These are phyloP conservation scores for Boletus sp. DNA, from an alignment of 1,284 basidiomycete species.

Conservation along the genomic window DNA sequence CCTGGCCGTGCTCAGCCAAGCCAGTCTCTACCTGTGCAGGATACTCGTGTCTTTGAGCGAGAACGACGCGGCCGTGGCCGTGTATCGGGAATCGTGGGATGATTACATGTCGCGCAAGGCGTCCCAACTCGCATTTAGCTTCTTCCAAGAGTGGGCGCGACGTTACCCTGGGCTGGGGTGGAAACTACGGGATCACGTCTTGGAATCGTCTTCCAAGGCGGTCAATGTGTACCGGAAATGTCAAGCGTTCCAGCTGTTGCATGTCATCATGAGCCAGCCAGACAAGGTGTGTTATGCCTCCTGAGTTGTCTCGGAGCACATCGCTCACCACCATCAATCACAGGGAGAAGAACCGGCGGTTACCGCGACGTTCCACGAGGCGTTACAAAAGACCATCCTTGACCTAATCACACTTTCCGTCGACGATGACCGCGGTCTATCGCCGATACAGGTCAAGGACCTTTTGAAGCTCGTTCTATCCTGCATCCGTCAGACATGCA, in stretches of 20 bases:
- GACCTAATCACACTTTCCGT: slow-evolving; percentile 51
- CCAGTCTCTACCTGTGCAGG: slow-evolving; percentile 71
- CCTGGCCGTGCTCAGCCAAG: slow-evolving; percentile 59
- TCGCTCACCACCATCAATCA: neutral
- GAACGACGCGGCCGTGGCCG: slow-evolving; percentile 43
- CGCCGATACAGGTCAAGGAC: slow-evolving; percentile 73
- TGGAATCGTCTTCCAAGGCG: slow-evolving; percentile 52
- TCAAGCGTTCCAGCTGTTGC: slow-evolving; percentile 74
- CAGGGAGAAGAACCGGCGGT: slow-evolving; percentile 36
- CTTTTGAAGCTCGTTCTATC: slow-evolving; percentile 70
- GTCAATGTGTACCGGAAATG: slow-evolving; percentile 73
- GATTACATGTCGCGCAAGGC: slow-evolving; percentile 84
- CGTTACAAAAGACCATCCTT: slow-evolving; percentile 50
- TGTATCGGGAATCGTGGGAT: slow-evolving; percentile 66
- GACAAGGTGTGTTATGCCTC: slow-evolving; percentile 23
- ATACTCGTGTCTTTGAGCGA: slow-evolving; percentile 46
- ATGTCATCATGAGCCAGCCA: slow-evolving; percentile 60
- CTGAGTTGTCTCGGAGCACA: neutral
- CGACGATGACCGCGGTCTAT: slow-evolving; percentile 46
- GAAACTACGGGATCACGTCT: slow-evolving; percentile 57
- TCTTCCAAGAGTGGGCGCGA: slow-evolving; percentile 78
- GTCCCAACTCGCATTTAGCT: slow-evolving; percentile 68
- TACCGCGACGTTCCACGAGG: slow-evolving; percentile 43
- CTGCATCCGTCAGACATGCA: slow-evolving; percentile 58
- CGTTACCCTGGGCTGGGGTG: slow-evolving; percentile 70